These are phyloP conservation scores for Curvularia eragrostidis DNA, from an alignment of 2,329 filamentous ascomycete genomes.

Conservation along the genomic window DNA sequence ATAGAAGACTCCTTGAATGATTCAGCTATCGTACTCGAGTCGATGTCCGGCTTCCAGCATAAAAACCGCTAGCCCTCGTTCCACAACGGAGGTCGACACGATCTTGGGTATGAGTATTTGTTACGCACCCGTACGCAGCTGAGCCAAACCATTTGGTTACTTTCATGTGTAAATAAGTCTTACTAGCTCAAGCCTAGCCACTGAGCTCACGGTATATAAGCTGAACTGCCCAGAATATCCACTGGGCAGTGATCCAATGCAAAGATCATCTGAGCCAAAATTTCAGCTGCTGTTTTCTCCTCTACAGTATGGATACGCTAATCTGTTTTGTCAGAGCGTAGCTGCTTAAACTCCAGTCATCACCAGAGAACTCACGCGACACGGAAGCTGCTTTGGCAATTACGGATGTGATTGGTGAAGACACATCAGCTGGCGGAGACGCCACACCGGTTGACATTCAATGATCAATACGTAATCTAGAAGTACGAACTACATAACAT, in stretches of 20 bases:
- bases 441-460: conserved; percentile 60
- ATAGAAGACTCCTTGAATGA: conserved; percentile 42
- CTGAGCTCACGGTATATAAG: too few species aligned
- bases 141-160: too few species aligned
- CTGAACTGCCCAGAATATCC: too few species aligned
- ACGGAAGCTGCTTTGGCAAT: conserved; percentile 55
- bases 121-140: too few species aligned
- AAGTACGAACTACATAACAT: not conserved
- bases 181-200: too few species aligned
- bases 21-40: conserved; percentile 48
- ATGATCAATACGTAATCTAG: conserved; percentile 43
- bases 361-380: conserved; percentile 52
- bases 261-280: too few species aligned
- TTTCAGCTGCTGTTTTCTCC: too few species aligned
- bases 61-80: conserved; percentile 55
- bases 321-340: too few species aligned
- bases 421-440: conserved; percentile 50
- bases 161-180: too few species aligned
- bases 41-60: conserved; percentile 50
- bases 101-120: conserved; percentile 69
- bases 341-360: conserved; percentile 60
- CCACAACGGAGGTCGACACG: conserved; percentile 48
- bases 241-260: too few species aligned
- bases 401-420: conserved; percentile 44
- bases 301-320: too few species aligned